Conservation (phyloP, 345 rosid genomes). For the Ceriops tagal region DNA sequence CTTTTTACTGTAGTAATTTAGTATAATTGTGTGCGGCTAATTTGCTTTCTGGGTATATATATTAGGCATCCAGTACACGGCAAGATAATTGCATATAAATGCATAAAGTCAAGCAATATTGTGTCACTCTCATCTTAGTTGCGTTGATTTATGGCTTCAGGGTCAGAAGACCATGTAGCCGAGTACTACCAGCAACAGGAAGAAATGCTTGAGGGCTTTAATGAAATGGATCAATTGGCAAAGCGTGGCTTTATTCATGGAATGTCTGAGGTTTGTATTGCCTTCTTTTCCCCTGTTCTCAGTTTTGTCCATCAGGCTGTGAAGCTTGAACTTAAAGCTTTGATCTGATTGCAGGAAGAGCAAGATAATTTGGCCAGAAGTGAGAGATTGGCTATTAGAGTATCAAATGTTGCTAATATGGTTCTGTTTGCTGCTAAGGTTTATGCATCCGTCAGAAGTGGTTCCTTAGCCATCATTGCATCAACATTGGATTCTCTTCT, state of each 20-base stretch:
- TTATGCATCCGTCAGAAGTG: slow-evolving; percentile 84
- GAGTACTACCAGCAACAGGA: slow-evolving; percentile 96
- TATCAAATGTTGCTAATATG: slow-evolving; percentile 93
- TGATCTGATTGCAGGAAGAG: slow-evolving; percentile 65
- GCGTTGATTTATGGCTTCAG: slow-evolving; percentile 38
- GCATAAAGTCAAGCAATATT: too few relatives aligned
- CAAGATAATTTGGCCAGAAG: slow-evolving; percentile 74
- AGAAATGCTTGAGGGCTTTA: slow-evolving; percentile 93
- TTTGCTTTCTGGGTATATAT: too few relatives aligned
- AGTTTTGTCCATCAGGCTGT: background rate
- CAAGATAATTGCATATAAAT: too few relatives aligned
- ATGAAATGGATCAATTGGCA: slow-evolving; percentile 91
- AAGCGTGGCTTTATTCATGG: slow-evolving; percentile 90
- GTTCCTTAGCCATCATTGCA: slow-evolving; percentile 92
- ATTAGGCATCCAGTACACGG: too few relatives aligned
- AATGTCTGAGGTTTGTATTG: slow-evolving; percentile 65
- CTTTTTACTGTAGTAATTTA: too few relatives aligned
- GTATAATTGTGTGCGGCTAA: too few relatives aligned
- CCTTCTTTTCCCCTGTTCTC: slow-evolving; percentile 3
- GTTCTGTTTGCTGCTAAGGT: slow-evolving; percentile 91
- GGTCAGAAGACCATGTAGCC: slow-evolving; percentile 86
- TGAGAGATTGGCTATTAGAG: slow-evolving; percentile 83
- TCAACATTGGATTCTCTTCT: slow-evolving; percentile 98
- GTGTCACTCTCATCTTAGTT: background rate
- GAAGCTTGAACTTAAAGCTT: slow-evolving; percentile 8